phyloP scores from a whole-genome alignment of 768 basidiomycete species.

The Serendipita indica region DNA sequence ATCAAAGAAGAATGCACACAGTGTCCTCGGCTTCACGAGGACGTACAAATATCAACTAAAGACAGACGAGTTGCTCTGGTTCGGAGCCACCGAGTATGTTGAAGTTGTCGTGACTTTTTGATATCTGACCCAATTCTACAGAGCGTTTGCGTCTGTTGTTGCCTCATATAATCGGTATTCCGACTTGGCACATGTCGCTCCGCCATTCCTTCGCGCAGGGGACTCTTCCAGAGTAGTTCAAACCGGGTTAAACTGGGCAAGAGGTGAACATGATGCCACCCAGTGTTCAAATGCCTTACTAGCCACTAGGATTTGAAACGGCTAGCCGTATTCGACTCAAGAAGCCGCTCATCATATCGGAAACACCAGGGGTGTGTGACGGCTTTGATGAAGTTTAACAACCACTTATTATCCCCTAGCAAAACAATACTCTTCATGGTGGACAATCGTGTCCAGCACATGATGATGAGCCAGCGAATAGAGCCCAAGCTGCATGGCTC shows the following conservation, averaged over 20 bases:
- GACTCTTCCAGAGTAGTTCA: constrained; percentile 43
- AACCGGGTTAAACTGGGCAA: constrained; percentile 56
- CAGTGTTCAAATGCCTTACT: background rate
- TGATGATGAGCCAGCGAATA: background rate
- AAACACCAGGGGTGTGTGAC: constrained; percentile 40
- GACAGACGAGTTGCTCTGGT: constrained; percentile 42
- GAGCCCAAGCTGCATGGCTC: constrained; percentile 32
- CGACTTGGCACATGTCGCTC: constrained; percentile 26
- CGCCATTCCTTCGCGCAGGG: constrained; percentile 42
- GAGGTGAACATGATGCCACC: constrained; percentile 27
- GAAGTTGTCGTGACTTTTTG: background rate
- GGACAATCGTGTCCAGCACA: constrained; percentile 12
- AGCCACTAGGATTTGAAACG: constrained; percentile 39
- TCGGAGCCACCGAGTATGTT: constrained; percentile 49
- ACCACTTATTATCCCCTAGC: background rate
- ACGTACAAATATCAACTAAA: constrained; percentile 47
- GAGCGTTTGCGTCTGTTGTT: constrained; percentile 38
- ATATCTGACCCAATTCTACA: constrained; percentile 16
- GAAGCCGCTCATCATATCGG: constrained; percentile 39
- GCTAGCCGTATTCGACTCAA: constrained; percentile 34
- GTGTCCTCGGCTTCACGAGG: constrained; percentile 39
- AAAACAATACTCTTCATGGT: constrained; percentile 55
- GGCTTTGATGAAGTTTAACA: background rate
- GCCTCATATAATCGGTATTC: constrained; percentile 41
- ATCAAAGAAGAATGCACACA: constrained; percentile 27